A percentile compares a stretch with the other conserved stretches of the same genome.
These are phyloP conservation scores for Martiniozyma asiatica DNA, from an alignment of 1,139 yeast genomes.

Conservation along the genomic window DNA sequence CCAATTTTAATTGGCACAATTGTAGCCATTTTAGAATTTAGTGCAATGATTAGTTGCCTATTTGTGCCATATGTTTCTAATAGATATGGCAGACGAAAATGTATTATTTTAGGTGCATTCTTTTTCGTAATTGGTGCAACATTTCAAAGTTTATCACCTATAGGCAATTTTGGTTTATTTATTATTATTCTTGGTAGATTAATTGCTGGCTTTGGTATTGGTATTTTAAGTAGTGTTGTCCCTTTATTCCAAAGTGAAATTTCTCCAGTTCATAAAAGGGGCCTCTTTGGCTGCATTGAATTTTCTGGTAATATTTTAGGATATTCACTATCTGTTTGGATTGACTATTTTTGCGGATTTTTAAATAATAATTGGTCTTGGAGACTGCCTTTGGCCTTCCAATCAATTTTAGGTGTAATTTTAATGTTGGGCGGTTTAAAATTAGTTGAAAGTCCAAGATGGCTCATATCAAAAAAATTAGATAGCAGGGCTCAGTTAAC, in stretches of 20 bases:
- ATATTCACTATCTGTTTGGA: slow-evolving; percentile 43
- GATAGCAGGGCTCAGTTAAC: slow-evolving; percentile 34
- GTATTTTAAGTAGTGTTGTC: slow-evolving; percentile 39
- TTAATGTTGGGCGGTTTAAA: slow-evolving; percentile 40
- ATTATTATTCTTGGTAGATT: slow-evolving; percentile 38
- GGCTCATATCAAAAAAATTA: slow-evolving; percentile 38
- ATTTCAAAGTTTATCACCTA: slow-evolving; percentile 36
- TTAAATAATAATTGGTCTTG: slow-evolving; percentile 36
- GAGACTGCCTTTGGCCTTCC: slow-evolving; percentile 40
- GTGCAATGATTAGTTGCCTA: slow-evolving; percentile 38
- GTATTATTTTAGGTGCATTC: slow-evolving; percentile 36
- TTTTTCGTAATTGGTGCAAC: slow-evolving; percentile 39
- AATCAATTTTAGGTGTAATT: slow-evolving; percentile 34
- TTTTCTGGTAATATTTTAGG: slow-evolving; percentile 44
- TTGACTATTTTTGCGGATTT: slow-evolving; percentile 40
- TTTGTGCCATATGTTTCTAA: slow-evolving; percentile 38
- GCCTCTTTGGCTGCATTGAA: slow-evolving; percentile 42
- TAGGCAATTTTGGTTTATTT: slow-evolving; percentile 21
- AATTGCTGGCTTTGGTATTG: slow-evolving; percentile 42
- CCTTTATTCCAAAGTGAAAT: slow-evolving; percentile 47
- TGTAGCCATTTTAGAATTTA: slow-evolving; percentile 40
- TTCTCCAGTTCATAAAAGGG: slow-evolving; percentile 43
- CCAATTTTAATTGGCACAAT: slow-evolving; percentile 38
- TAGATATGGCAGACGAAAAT: slow-evolving; percentile 34
- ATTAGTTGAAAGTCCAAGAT: slow-evolving; percentile 45